Evolutionary conservation across 257 asterid genomes (phyloP).

Genomic region (Salvia miltiorrhiza): DNA sequence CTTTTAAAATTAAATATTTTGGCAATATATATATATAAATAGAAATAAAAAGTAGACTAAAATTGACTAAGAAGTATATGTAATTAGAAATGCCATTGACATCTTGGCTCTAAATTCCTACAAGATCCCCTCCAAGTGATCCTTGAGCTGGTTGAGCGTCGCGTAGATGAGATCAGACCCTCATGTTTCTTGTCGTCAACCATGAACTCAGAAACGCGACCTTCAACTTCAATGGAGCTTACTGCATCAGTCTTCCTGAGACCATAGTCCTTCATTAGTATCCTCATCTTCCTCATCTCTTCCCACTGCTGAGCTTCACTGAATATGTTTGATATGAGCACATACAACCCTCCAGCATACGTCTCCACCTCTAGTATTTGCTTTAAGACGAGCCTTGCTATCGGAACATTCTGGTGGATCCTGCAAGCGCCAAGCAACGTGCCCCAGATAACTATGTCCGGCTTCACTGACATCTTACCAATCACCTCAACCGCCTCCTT

Average conservation of each 20-base stretch:
- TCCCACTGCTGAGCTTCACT: constrained; percentile 55
- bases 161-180: constrained; percentile 27
- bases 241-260: constrained; percentile 43
- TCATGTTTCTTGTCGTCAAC: constrained; percentile 46
- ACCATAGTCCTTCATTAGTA: constrained; percentile 37
- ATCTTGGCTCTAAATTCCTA: neutral
- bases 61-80: too few relatives aligned
- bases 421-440: constrained; percentile 60
- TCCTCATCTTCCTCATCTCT: constrained; percentile 50
- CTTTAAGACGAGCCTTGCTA: constrained; percentile 47
- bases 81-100: neutral
- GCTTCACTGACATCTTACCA: constrained; percentile 48
- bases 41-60: too few relatives aligned
- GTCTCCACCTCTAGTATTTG: constrained; percentile 47
- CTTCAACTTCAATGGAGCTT: constrained; percentile 43
- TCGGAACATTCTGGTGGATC: constrained; percentile 30
- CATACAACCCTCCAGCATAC: constrained; percentile 40
- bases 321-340: constrained; percentile 53
- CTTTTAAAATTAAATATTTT: too few relatives aligned
- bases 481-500: constrained; percentile 47
- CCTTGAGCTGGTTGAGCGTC: constrained; percentile 37
- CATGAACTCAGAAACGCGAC: constrained; percentile 43
- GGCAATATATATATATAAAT: too few relatives aligned
- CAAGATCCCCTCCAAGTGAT: constrained; percentile 35
- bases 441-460: constrained; percentile 59